Evolutionary conservation across 148 eudicot genomes (phyloP).

Genomic region (Vaccinium macrocarpon): DNA sequence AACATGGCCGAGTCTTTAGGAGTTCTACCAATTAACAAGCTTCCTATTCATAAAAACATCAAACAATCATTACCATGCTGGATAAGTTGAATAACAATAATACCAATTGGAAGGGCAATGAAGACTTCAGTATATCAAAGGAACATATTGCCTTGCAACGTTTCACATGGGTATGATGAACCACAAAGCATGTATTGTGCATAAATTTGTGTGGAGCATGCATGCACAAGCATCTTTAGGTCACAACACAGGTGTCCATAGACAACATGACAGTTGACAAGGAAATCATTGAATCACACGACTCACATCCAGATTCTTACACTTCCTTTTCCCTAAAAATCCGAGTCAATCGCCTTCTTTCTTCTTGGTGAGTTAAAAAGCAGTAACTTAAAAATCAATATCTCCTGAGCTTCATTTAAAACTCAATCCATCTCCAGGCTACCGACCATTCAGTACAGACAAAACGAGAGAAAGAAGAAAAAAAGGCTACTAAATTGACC

Average conservation of each 20-base stretch:
- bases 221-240: neutral
- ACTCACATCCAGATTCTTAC: neutral
- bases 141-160: neutral
- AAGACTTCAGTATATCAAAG: constrained; percentile 3
- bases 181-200: neutral
- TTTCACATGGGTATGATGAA: neutral
- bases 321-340: neutral
- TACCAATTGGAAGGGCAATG: neutral
- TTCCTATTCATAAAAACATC: constrained; percentile 46
- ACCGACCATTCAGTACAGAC: neutral
- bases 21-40: constrained; percentile 81
- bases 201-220: neutral
- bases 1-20: constrained; percentile 41
- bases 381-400: neutral
- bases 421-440: neutral
- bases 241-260: neutral
- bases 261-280: neutral
- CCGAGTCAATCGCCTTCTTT: neutral
- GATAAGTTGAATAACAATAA: neutral
- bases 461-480: neutral
- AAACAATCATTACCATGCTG: neutral
- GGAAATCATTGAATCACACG: neutral
- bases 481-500: neutral
- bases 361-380: neutral
- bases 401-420: constrained; percentile 7